phyloP scores from a whole-genome alignment of 2,329 filamentous ascomycete genomes.

The Phoma sp. region DNA sequence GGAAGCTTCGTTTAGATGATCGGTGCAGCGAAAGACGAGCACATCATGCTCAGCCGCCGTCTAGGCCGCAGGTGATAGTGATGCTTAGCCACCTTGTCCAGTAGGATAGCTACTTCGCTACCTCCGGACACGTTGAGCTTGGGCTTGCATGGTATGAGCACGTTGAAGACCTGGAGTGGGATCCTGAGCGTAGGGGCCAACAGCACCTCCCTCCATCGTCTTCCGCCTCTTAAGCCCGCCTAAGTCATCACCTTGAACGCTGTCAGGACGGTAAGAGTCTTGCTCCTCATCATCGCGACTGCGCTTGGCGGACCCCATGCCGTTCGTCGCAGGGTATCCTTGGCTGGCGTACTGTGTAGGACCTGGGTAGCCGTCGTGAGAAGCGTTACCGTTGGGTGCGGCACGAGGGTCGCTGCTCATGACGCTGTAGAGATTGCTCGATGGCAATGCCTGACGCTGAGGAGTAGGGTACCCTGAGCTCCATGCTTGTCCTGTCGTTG shows the following conservation, averaged over 20 bases:
- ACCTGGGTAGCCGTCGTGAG: conserved; percentile 74
- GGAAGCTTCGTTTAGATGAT: too few relatives aligned
- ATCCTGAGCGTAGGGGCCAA: conserved; percentile 44
- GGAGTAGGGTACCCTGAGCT: conserved; percentile 77
- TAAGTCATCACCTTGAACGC: conserved; percentile 62
- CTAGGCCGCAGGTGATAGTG: conserved; percentile 31
- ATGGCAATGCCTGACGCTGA: conserved; percentile 71
- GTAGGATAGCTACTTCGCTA: conserved; percentile 15
- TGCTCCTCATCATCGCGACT: conserved; percentile 69
- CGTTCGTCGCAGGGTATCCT: conserved; percentile 66
- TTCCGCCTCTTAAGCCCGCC: conserved; percentile 79
- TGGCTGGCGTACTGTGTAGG: conserved; percentile 69
- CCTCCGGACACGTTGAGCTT: conserved; percentile 20
- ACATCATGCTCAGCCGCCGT: conserved; percentile 42
- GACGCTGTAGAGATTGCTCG: conserved; percentile 87
- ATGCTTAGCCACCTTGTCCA: conserved; percentile 29
- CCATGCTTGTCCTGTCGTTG: conserved; percentile 75
- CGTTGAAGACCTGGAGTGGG: conserved; percentile 44
- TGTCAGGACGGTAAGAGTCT: conserved; percentile 71
- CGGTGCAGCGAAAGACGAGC: too few relatives aligned
- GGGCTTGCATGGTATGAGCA: conserved; percentile 39
- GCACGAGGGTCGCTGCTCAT: conserved; percentile 83
- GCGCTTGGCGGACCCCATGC: conserved; percentile 66
- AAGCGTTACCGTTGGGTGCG: conserved; percentile 68
- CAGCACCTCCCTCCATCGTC: conserved; percentile 64